Evolutionary conservation across 2,329 filamentous ascomycete species (phyloP).

Genomic region (Sporothrix luriei): DNA sequence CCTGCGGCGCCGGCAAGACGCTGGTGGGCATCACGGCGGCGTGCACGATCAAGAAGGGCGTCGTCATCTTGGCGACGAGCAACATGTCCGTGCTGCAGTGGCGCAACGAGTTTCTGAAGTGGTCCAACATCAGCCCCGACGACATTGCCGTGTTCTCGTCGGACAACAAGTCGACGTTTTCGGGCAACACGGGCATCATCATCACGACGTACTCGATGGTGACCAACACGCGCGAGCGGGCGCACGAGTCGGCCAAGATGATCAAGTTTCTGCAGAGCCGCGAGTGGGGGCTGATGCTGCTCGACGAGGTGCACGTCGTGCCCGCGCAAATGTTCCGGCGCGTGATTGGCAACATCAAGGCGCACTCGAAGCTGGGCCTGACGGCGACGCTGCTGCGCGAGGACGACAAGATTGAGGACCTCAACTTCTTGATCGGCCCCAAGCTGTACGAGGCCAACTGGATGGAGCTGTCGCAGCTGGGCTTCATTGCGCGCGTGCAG

Average conservation of each 20-base stretch:
- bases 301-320: conserved; percentile 97
- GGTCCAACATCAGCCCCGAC: conserved; percentile 91
- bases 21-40: conserved; percentile 97
- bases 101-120: conserved; percentile 94
- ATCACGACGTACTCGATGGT: conserved; percentile 99
- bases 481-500: conserved; percentile 94
- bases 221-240: conserved; percentile 82
- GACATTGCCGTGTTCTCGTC: conserved; percentile 95
- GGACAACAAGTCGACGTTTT: conserved; percentile 82
- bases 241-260: conserved; percentile 93
- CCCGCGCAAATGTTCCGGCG: conserved; percentile 95
- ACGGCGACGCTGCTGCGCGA: conserved; percentile 93
- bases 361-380: conserved; percentile 90
- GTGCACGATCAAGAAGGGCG: conserved; percentile 95
- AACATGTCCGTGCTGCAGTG: conserved; percentile 98
- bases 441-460: conserved; percentile 99
- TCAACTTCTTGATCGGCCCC: conserved; percentile 96
- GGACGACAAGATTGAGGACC: conserved; percentile 95
- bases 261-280: conserved; percentile 88
- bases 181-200: conserved; percentile 89
- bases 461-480: conserved; percentile 97
- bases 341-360: conserved; percentile 89
- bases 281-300: conserved; percentile 96
- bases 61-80: conserved; percentile 92
- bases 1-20: conserved; percentile 95